Conservation (phyloP, 179 eudicot species). For the Silene vulgaris region DNA sequence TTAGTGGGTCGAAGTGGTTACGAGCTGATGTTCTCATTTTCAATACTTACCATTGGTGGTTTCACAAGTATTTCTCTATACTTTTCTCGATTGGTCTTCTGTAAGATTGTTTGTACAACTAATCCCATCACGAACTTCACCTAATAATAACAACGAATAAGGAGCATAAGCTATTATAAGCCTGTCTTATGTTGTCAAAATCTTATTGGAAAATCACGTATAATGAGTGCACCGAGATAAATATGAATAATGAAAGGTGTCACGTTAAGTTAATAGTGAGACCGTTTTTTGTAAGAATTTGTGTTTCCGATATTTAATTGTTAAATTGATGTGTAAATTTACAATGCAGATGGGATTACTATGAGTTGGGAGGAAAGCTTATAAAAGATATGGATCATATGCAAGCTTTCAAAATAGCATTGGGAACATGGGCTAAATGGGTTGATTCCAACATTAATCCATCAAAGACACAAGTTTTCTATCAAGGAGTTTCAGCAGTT, state of each 20-base stretch:
- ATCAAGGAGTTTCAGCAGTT: slow-evolving; percentile 64
- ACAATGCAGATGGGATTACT: slow-evolving; percentile 55
- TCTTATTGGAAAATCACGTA: no score
- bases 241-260: no score
- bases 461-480: slow-evolving; percentile 50
- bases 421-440: slow-evolving; percentile 75
- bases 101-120: not conserved
- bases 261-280: no score
- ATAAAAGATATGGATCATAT: slow-evolving; percentile 50
- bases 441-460: slow-evolving; percentile 53
- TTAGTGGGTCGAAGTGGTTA: slow-evolving; percentile 33
- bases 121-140: not conserved
- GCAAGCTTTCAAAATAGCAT: slow-evolving; percentile 51
- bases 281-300: no score
- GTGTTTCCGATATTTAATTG: not conserved
- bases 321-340: not conserved
- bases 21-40: slow-evolving; percentile 30
- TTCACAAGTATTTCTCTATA: slow-evolving; percentile 15
- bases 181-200: no score
- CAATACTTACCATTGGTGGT: slow-evolving; percentile 49
- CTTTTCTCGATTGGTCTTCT: no score
- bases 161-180: no score
- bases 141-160: no score
- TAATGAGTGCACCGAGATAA: no score
- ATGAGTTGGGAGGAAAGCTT: slow-evolving; percentile 41